A percentile compares a stretch with the other conserved stretches of the same genome.
Evolutionary conservation across 768 basidiomycete species (phyloP).

Genomic region (Clitopilus hobsonii): DNA sequence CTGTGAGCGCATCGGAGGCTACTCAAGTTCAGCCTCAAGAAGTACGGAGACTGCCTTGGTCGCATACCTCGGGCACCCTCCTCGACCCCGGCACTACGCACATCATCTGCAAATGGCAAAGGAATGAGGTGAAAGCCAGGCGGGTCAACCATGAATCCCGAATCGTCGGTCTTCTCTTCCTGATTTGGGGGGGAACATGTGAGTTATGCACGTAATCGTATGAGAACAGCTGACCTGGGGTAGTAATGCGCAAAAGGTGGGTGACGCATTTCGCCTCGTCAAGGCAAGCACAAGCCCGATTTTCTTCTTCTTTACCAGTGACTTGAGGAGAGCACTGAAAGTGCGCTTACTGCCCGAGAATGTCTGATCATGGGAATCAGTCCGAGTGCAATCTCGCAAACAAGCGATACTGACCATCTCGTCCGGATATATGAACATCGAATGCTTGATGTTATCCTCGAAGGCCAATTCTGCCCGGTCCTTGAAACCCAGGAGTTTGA

Average conservation of each 20-base stretch:
- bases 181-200: conserved; percentile 21
- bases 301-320: conserved; percentile 76
- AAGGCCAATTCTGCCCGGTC: conserved; percentile 62
- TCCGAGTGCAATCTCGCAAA: background rate
- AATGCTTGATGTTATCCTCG: conserved; percentile 91
- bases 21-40: conserved; percentile 7
- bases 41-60: background rate
- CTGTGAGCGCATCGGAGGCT: conserved; percentile 68
- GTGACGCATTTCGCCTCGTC: conserved; percentile 66
- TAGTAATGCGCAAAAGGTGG: conserved; percentile 77
- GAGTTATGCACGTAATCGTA: background rate
- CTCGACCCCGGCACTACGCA: conserved; percentile 72
- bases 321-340: conserved; percentile 81
- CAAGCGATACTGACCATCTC: conserved; percentile 57
- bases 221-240: conserved; percentile 61
- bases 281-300: conserved; percentile 76
- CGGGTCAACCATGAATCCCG: conserved; percentile 71
- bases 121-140: conserved; percentile 91
- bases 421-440: conserved; percentile 87
- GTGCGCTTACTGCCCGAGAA: conserved; percentile 92
- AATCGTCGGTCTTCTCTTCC: conserved; percentile 67
- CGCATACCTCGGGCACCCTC: conserved; percentile 56
- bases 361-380: conserved; percentile 31
- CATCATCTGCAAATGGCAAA: conserved; percentile 93
- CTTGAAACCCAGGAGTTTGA: conserved; percentile 94